These are phyloP conservation scores for Diaporthe batatas DNA, from an alignment of 2,329 filamentous ascomycete species.

Conservation along the genomic window DNA sequence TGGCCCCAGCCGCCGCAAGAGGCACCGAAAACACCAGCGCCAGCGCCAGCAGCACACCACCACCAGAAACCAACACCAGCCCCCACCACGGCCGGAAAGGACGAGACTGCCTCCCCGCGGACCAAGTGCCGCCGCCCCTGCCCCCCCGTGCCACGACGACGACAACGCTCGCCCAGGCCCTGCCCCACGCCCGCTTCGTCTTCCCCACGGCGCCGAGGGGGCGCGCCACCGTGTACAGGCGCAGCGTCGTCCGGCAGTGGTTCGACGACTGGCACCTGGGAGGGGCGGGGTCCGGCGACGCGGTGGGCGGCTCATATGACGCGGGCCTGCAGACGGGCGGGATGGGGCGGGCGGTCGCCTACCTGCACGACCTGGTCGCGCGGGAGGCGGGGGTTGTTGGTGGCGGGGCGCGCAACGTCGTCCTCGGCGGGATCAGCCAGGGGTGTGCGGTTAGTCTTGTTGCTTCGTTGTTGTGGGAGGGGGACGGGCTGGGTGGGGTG, in stretches of 20 bases:
- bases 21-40: no score
- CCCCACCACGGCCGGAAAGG: no score
- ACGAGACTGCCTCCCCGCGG: no score
- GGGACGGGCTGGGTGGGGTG: slow-evolving; percentile 52
- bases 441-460: slow-evolving; percentile 63
- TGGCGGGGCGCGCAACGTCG: slow-evolving; percentile 54
- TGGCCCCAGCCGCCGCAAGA: no score
- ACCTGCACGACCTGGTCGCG: slow-evolving; percentile 55
- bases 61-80: not conserved
- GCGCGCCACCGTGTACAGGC: slow-evolving; percentile 56
- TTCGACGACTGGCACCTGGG: slow-evolving; percentile 58
- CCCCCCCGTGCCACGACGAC: slow-evolving; percentile 32
- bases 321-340: slow-evolving; percentile 55
- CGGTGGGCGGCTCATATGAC: slow-evolving; percentile 36
- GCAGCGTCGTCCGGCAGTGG: slow-evolving; percentile 58
- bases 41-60: not conserved
- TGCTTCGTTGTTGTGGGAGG: slow-evolving; percentile 59
- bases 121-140: no score
- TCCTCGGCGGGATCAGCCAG: slow-evolving; percentile 67
- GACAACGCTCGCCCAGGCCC: slow-evolving; percentile 47
- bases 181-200: slow-evolving; percentile 62
- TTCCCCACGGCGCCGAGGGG: slow-evolving; percentile 63
- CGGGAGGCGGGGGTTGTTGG: slow-evolving; percentile 53
- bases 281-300: slow-evolving; percentile 22
- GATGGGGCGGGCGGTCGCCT: slow-evolving; percentile 57